Evolutionary conservation across 768 basidiomycete species (phyloP).

Genomic region (Roridomyces roridus): DNA sequence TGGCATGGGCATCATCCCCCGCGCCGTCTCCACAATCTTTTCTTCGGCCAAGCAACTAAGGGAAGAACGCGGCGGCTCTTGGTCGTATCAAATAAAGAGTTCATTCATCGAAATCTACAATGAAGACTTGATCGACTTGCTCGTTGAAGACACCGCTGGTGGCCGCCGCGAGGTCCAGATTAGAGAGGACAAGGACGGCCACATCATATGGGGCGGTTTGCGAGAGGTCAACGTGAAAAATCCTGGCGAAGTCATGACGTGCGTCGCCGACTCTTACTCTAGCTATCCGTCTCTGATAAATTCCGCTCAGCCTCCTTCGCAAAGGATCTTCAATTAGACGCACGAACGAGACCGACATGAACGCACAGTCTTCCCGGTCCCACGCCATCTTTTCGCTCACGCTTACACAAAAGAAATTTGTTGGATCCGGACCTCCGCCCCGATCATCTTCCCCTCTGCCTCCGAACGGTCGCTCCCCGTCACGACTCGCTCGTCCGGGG

Average conservation of each 20-base stretch:
- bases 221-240: constrained; percentile 90
- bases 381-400: constrained; percentile 99
- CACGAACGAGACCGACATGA: constrained; percentile 99
- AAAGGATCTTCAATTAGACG: constrained; percentile 90
- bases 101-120: constrained; percentile 99
- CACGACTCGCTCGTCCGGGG: constrained; percentile 83
- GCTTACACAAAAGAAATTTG: constrained; percentile 87
- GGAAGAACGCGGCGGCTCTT: constrained; percentile 74
- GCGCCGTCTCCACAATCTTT: constrained; percentile 92
- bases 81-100: constrained; percentile 83
- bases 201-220: constrained; percentile 96
- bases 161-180: constrained; percentile 89
- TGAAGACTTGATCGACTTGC: constrained; percentile 96
- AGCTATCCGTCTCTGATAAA: constrained; percentile 25
- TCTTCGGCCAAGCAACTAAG: constrained; percentile 75
- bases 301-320: constrained; percentile 72
- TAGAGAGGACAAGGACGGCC: constrained; percentile 95
- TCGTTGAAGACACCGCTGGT: constrained; percentile 73
- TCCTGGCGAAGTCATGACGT: constrained; percentile 91
- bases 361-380: constrained; percentile 95
- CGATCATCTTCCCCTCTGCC: constrained; percentile 82
- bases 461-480: constrained; percentile 73
- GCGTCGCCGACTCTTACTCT: constrained; percentile 42
- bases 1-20: constrained; percentile 93
- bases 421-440: constrained; percentile 71